phyloP scores from a whole-genome alignment of 2,329 filamentous ascomycete species.

The Pseudogymnoascus sp. region DNA sequence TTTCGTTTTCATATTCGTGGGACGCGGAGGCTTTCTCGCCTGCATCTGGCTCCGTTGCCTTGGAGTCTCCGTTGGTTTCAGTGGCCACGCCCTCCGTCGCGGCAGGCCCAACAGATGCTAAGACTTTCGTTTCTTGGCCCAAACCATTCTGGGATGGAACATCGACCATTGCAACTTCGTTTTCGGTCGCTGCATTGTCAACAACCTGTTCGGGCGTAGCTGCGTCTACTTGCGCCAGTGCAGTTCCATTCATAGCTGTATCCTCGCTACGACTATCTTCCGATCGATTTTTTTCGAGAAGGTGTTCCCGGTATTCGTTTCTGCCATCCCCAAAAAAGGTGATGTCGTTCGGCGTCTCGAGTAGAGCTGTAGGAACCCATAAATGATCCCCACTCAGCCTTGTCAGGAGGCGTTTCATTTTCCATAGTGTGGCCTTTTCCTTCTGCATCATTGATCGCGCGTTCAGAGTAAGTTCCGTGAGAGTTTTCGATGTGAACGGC shows the following conservation, averaged over 20 bases:
- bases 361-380: constrained; percentile 52
- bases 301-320: constrained; percentile 17
- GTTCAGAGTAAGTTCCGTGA: constrained; percentile 62
- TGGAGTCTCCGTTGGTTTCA: background rate
- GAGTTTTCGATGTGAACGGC: constrained; percentile 64
- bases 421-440: constrained; percentile 65
- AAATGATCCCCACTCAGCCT: constrained; percentile 67
- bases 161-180: constrained; percentile 1
- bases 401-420: constrained; percentile 64
- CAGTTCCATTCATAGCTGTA: constrained; percentile 11
- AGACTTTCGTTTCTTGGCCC: background rate
- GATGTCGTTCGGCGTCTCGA: constrained; percentile 48
- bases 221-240: background rate
- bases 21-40: background rate
- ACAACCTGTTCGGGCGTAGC: background rate
- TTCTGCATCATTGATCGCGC: constrained; percentile 63
- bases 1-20: background rate
- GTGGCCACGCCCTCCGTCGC: background rate
- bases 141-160: background rate
- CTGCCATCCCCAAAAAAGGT: constrained; percentile 36
- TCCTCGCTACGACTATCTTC: constrained; percentile 19
- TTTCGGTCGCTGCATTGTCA: background rate
- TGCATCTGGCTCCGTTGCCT: background rate
- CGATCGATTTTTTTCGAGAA: constrained; percentile 15
- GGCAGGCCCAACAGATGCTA: background rate